Evolutionary conservation across 768 basidiomycete genomes (phyloP).

Genomic region (Glaciozyma antarctica): DNA sequence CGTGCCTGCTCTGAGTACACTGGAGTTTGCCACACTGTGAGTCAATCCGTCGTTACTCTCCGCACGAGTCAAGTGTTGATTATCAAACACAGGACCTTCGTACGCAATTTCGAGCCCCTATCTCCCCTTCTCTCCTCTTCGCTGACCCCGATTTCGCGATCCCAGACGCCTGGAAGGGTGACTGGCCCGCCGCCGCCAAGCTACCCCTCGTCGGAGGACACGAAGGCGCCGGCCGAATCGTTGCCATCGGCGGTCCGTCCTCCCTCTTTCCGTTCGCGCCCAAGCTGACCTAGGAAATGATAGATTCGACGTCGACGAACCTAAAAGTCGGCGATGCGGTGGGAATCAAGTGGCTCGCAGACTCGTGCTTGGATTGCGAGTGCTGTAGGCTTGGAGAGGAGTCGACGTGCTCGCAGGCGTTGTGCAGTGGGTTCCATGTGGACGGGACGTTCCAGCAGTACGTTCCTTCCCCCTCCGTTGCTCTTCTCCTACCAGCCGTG

Average conservation of each 20-base stretch:
- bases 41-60: neutral
- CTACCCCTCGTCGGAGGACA: slow-evolving; percentile 65
- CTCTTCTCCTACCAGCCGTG: neutral
- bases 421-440: slow-evolving; percentile 56
- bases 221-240: slow-evolving; percentile 70
- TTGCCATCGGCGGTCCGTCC: slow-evolving; percentile 57
- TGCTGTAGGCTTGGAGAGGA: slow-evolving; percentile 33
- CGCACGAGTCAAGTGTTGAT: neutral
- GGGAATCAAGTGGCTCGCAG: slow-evolving; percentile 34
- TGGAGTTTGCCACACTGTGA: slow-evolving; percentile 7
- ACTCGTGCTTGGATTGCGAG: slow-evolving; percentile 33
- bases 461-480: neutral
- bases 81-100: neutral
- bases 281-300: slow-evolving; percentile 71
- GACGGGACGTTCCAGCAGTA: slow-evolving; percentile 46
- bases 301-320: slow-evolving; percentile 50
- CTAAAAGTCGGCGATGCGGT: slow-evolving; percentile 57
- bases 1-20: neutral
- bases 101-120: neutral
- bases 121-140: neutral
- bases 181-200: slow-evolving; percentile 64
- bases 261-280: slow-evolving; percentile 64
- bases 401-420: slow-evolving; percentile 7
- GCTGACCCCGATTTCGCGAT: neutral
- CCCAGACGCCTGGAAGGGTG: slow-evolving; percentile 49